Evolutionary conservation across 805 yeast species (phyloP), one percentile per base, ranked within the genome.

Genomic region (Candida ipomoeae): DNA sequence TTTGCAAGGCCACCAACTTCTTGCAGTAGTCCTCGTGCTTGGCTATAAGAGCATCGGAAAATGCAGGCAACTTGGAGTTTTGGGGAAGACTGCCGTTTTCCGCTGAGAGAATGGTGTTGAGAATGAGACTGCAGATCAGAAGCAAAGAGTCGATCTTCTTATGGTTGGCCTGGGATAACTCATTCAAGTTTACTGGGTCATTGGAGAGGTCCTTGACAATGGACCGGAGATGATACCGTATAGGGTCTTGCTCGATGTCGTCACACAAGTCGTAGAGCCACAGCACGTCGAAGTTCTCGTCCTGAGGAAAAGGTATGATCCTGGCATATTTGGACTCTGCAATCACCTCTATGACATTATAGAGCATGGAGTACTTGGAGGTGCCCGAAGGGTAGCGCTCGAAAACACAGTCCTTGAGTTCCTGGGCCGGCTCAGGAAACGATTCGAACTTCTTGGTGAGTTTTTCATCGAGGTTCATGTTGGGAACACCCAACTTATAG

Each of bases 381-480:
- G 81, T 73, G 0, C 84, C 84, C 18, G 80, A 77, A 0, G 84
- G 84, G 49, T 74, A 78, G 48, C 82, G 70, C 20, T 67, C 73
- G 49, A 66, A 67, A 1, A 78, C 70, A 37, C 71, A 62, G 6
- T 63, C 63, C 46, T 67, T 69, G 40, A 79, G 62, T 57, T 75
- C 75, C 5, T 57, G 57, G 3, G 66, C 62, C 3, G 78, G 77
- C 7, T 63, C 67, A 1, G 82, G 82, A 52, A 78, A 77, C 8
- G 46, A 40, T 15, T 59, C 61, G 53, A 75, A 79, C n/a, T 54
- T 55, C 21, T 54, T 55, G 8, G 53, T 55, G 29, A 71, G 55
- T 11, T 61, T 67, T 7, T 59, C 59, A 31, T 68, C 67, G 0
- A 76, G 55, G 36, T 63, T 61, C 23, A 80, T 53, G 40, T 61